Conservation (phyloP, 164 flowering plant genomes). For the Cinnamomum micranthum region DNA sequence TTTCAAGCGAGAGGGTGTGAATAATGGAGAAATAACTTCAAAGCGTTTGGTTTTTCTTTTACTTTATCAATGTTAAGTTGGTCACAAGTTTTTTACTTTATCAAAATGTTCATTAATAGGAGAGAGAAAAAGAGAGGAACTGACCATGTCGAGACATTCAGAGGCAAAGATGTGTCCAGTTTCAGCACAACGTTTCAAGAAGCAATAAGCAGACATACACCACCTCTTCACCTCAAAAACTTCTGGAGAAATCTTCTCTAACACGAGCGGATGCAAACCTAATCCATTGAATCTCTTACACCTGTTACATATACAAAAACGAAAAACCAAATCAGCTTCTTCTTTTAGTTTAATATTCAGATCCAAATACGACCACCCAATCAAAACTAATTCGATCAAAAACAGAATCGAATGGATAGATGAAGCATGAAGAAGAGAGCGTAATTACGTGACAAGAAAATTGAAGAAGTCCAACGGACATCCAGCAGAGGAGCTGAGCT, state of each 20-base stretch:
- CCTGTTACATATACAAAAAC: conserved; percentile 26
- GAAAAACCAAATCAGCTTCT: not conserved
- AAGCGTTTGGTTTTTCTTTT: too few species aligned
- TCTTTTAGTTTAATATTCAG: too few species aligned
- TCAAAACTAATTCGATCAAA: not conserved
- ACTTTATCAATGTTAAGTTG: too few species aligned
- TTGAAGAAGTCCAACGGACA: conserved; percentile 52
- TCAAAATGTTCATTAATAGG: too few species aligned
- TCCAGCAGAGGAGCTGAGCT: conserved; percentile 47
- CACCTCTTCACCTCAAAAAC: conserved; percentile 46
- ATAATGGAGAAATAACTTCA: too few species aligned
- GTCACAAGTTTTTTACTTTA: too few species aligned
- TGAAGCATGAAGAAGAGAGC: not conserved
- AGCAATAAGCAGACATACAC: conserved; percentile 72
- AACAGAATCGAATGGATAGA: not conserved
- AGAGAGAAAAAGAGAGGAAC: conserved; percentile 8
- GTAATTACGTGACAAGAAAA: conserved; percentile 49
- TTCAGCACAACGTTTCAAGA: conserved; percentile 55
- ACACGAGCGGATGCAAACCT: conserved; percentile 45
- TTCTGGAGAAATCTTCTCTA: conserved; percentile 41
- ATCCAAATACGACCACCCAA: not conserved
- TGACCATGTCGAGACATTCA: conserved; percentile 80
- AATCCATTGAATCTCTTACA: conserved; percentile 67
- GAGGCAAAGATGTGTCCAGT: conserved; percentile 75
- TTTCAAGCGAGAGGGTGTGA: too few species aligned